phyloP scores from a whole-genome alignment of 495 filamentous ascomycete species.

The Aspergillus funiculosus region DNA sequence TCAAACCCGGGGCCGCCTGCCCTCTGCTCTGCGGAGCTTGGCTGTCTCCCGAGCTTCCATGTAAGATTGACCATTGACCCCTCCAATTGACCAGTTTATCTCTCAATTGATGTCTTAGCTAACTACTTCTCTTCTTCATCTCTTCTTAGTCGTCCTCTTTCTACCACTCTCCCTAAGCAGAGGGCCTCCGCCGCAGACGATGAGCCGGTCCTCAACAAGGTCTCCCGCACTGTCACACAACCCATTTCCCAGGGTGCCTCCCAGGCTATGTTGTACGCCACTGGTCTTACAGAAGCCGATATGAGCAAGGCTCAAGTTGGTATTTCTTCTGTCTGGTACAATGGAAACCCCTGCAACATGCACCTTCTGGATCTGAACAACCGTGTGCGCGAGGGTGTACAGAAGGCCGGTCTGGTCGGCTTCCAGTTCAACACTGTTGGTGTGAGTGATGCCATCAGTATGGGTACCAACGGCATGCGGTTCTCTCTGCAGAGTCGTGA shows the following conservation, averaged over 20 bases:
- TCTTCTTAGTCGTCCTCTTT: conserved; percentile 41
- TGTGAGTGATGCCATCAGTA: conserved; percentile 64
- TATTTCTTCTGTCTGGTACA: conserved; percentile 84
- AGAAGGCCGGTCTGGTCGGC: conserved; percentile 69
- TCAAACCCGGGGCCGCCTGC: conserved; percentile 38
- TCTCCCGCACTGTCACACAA: conserved; percentile 80
- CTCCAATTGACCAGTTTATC: not conserved
- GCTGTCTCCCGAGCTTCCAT: conserved; percentile 23
- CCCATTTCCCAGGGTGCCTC: conserved; percentile 96
- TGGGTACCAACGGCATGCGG: conserved; percentile 72
- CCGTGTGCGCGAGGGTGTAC: conserved; percentile 77
- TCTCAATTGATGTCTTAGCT: not conserved
- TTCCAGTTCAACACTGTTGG: conserved; percentile 98
- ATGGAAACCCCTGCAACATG: conserved; percentile 99
- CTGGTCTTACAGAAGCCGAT: conserved; percentile 74
- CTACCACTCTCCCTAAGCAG: conserved; percentile 41
- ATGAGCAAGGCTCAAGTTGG: conserved; percentile 94
- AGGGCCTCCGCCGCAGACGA: conserved; percentile 33
- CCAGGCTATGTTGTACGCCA: conserved; percentile 98
- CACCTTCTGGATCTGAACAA: conserved; percentile 84
- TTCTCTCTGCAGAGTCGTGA: conserved; percentile 92
- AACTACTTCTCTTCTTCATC: conserved; percentile 13
- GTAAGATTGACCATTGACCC: conserved; percentile 9
- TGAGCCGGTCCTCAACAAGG: conserved; percentile 60
- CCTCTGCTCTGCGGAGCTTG: conserved; percentile 39